Conservation (phyloP, 1,284 basidiomycete species). For the Peniophora sp. region DNA sequence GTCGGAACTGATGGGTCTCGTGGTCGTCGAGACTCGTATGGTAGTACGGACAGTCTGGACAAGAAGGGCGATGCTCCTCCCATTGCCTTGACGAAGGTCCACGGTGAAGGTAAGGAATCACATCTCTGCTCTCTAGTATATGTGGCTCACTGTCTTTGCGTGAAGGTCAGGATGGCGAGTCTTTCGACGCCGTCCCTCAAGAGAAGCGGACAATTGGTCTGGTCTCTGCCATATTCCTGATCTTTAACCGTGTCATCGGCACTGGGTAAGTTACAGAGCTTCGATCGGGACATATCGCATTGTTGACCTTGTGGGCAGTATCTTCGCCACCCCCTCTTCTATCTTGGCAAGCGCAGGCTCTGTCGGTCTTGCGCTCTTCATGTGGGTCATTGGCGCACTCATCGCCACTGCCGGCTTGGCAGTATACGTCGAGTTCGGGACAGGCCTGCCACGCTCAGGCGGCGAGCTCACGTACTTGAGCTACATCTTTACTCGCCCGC, state of each 20-base stretch:
- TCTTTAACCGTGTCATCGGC: slow-evolving; percentile 75
- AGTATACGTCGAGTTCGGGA: slow-evolving; percentile 51
- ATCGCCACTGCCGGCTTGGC: slow-evolving; percentile 45
- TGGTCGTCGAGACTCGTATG: too few species aligned
- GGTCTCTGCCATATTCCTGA: slow-evolving; percentile 56
- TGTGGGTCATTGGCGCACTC: slow-evolving; percentile 49
- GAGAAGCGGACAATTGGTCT: slow-evolving; percentile 29
- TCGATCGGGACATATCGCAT: slow-evolving; percentile 22
- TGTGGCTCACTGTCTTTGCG: too few species aligned
- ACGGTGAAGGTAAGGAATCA: too few species aligned
- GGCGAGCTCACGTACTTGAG: slow-evolving; percentile 53
- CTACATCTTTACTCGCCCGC: slow-evolving; percentile 36
- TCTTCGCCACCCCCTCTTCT: slow-evolving; percentile 56
- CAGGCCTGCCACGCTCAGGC: slow-evolving; percentile 45
- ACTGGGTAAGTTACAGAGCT: slow-evolving; percentile 41
- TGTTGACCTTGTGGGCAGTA: slow-evolving; percentile 51
- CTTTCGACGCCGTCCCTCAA: slow-evolving; percentile 16
- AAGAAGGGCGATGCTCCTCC: too few species aligned
- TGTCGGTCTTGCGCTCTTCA: slow-evolving; percentile 44
- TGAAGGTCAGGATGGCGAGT: slow-evolving; percentile 9
- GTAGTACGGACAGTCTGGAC: too few species aligned
- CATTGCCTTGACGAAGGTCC: too few species aligned
- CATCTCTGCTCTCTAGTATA: too few species aligned
- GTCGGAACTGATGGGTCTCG: too few species aligned
- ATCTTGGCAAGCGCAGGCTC: slow-evolving; percentile 43